These are phyloP conservation scores for Leishmania amazonensis DNA, from an alignment of 208 protist genomes.

Conservation along the genomic window DNA sequence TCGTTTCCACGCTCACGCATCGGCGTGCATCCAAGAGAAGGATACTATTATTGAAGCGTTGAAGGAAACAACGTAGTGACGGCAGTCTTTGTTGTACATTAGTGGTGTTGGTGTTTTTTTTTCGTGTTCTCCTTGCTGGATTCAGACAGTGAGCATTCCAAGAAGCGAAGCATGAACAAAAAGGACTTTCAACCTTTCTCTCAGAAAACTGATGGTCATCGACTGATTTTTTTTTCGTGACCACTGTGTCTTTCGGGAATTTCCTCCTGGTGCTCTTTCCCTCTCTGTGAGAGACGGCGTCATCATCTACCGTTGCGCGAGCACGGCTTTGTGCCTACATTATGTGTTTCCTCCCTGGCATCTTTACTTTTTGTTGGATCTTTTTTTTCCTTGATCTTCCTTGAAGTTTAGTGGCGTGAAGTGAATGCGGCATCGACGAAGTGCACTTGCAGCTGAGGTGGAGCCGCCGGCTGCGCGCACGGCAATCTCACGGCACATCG, in stretches of 20 bases:
- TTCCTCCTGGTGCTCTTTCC: neutral
- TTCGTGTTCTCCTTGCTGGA: neutral
- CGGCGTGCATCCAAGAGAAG: slow-evolving; percentile 23
- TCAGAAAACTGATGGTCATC: neutral
- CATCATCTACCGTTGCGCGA: too few relatives aligned
- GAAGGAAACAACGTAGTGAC: neutral
- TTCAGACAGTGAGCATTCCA: neutral
- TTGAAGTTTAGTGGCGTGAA: too few relatives aligned
- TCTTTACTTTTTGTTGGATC: too few relatives aligned
- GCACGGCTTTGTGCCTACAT: too few relatives aligned
- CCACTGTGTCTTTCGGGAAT: neutral
- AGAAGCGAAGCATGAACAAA: neutral
- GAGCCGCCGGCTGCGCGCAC: neutral
- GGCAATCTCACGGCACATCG: slow-evolving; percentile 37
- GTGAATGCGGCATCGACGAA: slow-evolving; percentile 16
- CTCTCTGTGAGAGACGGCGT: too few relatives aligned
- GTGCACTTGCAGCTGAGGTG: neutral
- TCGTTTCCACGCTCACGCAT: slow-evolving; percentile 12
- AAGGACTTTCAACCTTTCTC: neutral
- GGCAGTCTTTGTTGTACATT: neutral
- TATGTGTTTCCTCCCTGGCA: too few relatives aligned
- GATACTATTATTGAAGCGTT: slow-evolving; percentile 23
- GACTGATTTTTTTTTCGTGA: neutral
- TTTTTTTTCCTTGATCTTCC: too few relatives aligned
- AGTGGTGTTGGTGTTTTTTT: neutral